A percentile compares a stretch with the other conserved stretches of the same genome.
phyloP scores from a whole-genome alignment of 306 rosid genomes.

The Mucuna pruriens region DNA sequence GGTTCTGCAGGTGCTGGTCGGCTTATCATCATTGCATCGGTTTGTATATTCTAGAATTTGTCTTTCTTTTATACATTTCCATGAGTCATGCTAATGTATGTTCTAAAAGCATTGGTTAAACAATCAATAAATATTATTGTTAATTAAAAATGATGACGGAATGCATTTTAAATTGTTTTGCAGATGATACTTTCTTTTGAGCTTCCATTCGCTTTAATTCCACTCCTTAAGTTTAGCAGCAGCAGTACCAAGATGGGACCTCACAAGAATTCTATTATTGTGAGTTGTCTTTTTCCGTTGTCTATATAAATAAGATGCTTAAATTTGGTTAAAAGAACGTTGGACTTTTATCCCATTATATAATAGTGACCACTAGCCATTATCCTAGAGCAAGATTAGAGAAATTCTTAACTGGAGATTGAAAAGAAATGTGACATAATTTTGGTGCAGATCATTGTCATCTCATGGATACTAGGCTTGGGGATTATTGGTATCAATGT shows the following conservation, averaged over 20 bases:
- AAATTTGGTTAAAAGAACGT: slow-evolving; percentile 1
- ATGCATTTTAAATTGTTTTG: slow-evolving; percentile 2
- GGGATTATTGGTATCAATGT: slow-evolving; percentile 78
- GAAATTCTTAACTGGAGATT: not conserved
- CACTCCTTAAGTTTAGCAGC: slow-evolving; percentile 90
- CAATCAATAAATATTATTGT: not conserved
- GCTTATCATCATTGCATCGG: slow-evolving; percentile 73
- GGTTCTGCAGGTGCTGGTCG: slow-evolving; percentile 56
- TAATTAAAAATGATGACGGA: not conserved
- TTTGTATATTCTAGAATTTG: slow-evolving; percentile 35
- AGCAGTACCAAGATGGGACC: slow-evolving; percentile 89
- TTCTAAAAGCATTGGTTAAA: not conserved
- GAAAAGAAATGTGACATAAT: not conserved
- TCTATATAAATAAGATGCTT: not conserved
- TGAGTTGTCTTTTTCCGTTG: slow-evolving; percentile 26
- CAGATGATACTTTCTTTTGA: slow-evolving; percentile 97
- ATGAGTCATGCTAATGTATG: not conserved
- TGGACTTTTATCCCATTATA: not conserved
- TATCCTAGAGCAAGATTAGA: not conserved
- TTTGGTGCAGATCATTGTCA: slow-evolving; percentile 58
- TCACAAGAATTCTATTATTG: slow-evolving; percentile 67
- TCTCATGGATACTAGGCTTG: slow-evolving; percentile 75
- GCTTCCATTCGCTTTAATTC: slow-evolving; percentile 87
- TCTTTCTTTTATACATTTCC: not conserved
- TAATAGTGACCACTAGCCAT: not conserved